Conservation (phyloP, 1,284 basidiomycete species). For the Neonothopanus nambi region DNA sequence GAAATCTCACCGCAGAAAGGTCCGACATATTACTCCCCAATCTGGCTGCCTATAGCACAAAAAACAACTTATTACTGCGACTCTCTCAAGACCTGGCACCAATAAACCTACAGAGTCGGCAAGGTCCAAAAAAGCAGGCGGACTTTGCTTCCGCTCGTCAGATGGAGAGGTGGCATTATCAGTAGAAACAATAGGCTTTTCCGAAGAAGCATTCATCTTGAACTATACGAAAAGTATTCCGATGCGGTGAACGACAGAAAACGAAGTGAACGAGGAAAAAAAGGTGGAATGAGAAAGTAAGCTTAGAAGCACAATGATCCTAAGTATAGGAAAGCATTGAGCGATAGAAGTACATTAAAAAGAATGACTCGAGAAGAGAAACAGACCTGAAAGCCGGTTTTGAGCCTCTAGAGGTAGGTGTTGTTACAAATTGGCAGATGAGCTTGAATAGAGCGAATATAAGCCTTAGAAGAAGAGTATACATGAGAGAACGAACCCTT, state of each 20-base stretch:
- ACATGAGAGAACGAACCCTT: constrained; percentile 39
- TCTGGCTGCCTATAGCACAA: constrained; percentile 62
- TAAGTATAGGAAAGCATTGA: constrained; percentile 16
- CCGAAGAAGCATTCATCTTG: constrained; percentile 69
- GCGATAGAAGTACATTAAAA: constrained; percentile 16
- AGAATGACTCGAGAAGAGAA: constrained; percentile 22
- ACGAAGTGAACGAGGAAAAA: constrained; percentile 53
- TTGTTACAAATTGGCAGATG: constrained; percentile 66
- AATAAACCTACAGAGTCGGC: constrained; percentile 76
- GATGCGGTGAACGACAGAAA: constrained; percentile 57
- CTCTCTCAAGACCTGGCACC: background rate
- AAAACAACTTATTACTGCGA: constrained; percentile 14
- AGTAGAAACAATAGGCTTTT: constrained; percentile 67
- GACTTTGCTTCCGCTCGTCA: constrained; percentile 78
- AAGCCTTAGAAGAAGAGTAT: constrained; percentile 22
- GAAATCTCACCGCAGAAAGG: constrained; percentile 68
- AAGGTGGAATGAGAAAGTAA: constrained; percentile 43
- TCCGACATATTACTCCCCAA: constrained; percentile 82
- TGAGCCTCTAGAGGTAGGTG: constrained; percentile 71
- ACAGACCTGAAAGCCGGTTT: constrained; percentile 69
- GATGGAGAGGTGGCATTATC: constrained; percentile 60
- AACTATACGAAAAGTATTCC: constrained; percentile 50
- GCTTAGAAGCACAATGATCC: constrained; percentile 73
- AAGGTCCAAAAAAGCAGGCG: constrained; percentile 86
- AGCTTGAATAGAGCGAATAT: constrained; percentile 32